Base-by-base conservation (phyloP, 1,284 basidiomycete species). In the Puccinia coronata region DNA sequence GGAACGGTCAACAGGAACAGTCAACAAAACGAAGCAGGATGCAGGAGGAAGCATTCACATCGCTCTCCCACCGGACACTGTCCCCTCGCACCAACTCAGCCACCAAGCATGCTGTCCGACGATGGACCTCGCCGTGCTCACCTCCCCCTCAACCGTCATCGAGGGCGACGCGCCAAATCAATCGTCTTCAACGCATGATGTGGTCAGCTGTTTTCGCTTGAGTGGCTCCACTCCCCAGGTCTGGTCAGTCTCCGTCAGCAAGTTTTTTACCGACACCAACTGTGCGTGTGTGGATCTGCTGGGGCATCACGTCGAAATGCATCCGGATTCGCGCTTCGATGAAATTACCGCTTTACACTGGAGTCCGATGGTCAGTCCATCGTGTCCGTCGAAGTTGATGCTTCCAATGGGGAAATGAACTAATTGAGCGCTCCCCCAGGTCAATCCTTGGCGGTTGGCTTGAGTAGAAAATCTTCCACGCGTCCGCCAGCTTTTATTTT, bases 351-450 rank as follows among this genome's bases (percentile, higher is more conserved):
- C 61, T 55, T 49, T 78, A 28, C 61, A 78, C 49, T 78, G 76
- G 76, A 78, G 76, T 78, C 76, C 76, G 76, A 78, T 65, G 76
- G 76, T 78, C 28, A 28, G 76, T 53, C 69, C 34, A 34, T 25
- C 47, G 34, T 36, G 12, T n/a, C n/a, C 65, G 28, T 39, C 9
- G 2, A 25, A 69, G 23, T 14, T 55, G 51, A 16, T 20, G 23
- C 5, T 11, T 11, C 28, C 25, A 59, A 25, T 51, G 70, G 34
- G 18, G n/a, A 12, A 63, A 20, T 14, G 16, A 14, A 43, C 36
- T 65, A 34, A 61, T 47, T 16, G 14, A 41, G 8, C 11, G 49
- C 53, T 9, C 20, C 6, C 39, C 49, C 12, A 78, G 76, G 76
- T 51, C 76, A 78, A 78, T 78, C 28, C 28, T 63, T 78, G 36